Conservation (phyloP, 305 asterid genomes). For the Fraxinus albicans region DNA sequence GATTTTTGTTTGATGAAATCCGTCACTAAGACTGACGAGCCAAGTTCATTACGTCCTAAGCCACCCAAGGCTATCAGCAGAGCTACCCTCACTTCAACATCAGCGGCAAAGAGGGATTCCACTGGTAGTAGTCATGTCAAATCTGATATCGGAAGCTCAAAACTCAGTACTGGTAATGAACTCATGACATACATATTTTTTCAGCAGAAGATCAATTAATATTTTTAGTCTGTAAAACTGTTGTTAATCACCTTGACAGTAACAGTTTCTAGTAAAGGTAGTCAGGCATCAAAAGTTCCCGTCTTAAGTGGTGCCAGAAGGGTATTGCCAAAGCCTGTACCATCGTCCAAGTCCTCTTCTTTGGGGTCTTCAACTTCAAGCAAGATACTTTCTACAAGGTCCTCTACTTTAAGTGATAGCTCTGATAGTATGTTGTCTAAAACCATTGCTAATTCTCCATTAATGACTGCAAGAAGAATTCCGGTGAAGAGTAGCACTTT, state of each 20-base stretch:
- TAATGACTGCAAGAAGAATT: slow-evolving; percentile 55
- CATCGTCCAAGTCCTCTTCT: slow-evolving; percentile 45
- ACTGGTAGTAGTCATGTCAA: slow-evolving; percentile 47
- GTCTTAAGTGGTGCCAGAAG: slow-evolving; percentile 46
- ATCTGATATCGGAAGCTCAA: slow-evolving; percentile 46
- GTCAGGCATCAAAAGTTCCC: slow-evolving; percentile 53
- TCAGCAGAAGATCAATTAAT: slow-evolving; percentile 7
- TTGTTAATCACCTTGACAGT: slow-evolving; percentile 25
- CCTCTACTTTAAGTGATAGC: slow-evolving; percentile 57
- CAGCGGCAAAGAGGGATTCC: slow-evolving; percentile 56
- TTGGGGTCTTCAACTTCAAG: slow-evolving; percentile 43
- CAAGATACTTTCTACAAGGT: slow-evolving; percentile 49
- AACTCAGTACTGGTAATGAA: slow-evolving; percentile 39
- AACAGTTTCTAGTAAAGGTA: slow-evolving; percentile 47
- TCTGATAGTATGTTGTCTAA: slow-evolving; percentile 54
- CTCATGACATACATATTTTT: slow-evolving; percentile 5
- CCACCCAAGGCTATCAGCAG: slow-evolving; percentile 50
- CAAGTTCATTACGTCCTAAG: slow-evolving; percentile 39
- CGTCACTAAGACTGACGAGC: slow-evolving; percentile 39
- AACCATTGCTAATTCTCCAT: slow-evolving; percentile 40
- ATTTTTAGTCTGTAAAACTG: not conserved
- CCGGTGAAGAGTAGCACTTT: slow-evolving; percentile 37
- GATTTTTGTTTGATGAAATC: slow-evolving; percentile 39
- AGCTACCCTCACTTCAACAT: slow-evolving; percentile 34
- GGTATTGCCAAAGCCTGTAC: slow-evolving; percentile 57